Base-by-base conservation (phyloP, 768 basidiomycete species). In the Tulasnella sp. region DNA sequence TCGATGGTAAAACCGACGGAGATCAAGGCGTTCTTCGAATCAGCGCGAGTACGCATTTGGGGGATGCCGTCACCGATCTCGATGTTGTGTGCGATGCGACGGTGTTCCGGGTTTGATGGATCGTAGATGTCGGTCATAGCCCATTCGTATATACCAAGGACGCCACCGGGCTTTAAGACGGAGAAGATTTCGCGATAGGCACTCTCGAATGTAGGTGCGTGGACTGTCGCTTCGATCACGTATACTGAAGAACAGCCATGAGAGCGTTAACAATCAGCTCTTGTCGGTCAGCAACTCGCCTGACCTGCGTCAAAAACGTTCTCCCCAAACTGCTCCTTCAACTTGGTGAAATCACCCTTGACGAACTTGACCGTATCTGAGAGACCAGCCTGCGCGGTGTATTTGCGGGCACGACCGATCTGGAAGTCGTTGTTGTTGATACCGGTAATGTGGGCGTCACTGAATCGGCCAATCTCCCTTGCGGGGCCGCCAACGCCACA, bases 101-200 rank as follows among this genome's bases (percentile, higher is more conserved):
- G 94, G 79, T 98, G 95, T 58, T 79, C 73, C 17, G 92, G 88
- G 69, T 78, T 86, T 47, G 86, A 79, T 38, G 88, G 80, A 72
- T 97, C 87, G 90, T 94, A 94, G 3, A 73, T 70, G 71, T 97
- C 93, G 21, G 96, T 97, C 96, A 99, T 97, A 73, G 84, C 85
- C 95, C 95, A 99, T 71, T 98, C 96, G 73, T 98, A 99, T 41
- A 98, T 87, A 68, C 94, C 95, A 72, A 96, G 92, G 23, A 88
- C 76, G 64, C 95, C 95, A 75, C 94, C 95, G 0, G 95, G 95
- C 76, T 97, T 98, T 66, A 98, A 78, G 29, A 96, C 87, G 73
- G 86, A 89, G 71, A 80, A 79, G 69, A 97, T 96, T 73, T 98
- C 84, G 48, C 86, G 82, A 68, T 98, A 99, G 19, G 98, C 88